These are phyloP conservation scores for Xylaria acuta DNA, from an alignment of 495 filamentous ascomycete species.

Conservation along the genomic window DNA sequence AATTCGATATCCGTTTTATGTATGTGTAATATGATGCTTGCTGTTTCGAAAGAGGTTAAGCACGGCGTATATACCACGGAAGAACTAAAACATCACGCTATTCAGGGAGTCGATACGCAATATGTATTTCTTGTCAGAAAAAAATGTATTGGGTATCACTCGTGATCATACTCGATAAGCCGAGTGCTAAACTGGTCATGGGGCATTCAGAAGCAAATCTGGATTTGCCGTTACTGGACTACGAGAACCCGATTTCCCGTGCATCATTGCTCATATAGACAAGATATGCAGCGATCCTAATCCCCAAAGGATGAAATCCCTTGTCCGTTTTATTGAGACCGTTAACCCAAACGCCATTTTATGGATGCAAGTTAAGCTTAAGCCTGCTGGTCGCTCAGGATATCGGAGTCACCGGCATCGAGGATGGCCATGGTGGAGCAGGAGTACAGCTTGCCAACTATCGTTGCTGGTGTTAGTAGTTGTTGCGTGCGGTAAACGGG, in stretches of 20 bases:
- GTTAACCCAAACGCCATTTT: constrained; percentile 51
- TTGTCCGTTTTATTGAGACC: constrained; percentile 35
- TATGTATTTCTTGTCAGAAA: constrained; percentile 1
- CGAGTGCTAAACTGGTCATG: constrained; percentile 20
- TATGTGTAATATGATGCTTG: too few relatives aligned
- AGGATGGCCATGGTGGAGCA: constrained; percentile 95
- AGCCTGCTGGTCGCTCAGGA: constrained; percentile 73
- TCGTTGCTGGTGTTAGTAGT: constrained; percentile 53
- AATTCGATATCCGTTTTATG: too few relatives aligned
- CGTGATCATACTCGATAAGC: constrained; percentile 34
- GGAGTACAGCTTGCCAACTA: constrained; percentile 78
- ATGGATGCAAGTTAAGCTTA: constrained; percentile 41
- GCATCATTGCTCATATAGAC: constrained; percentile 21
- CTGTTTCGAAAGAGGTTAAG: too few relatives aligned
- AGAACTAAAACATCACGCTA: too few relatives aligned
- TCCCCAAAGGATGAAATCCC: constrained; percentile 20
- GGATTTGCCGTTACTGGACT: constrained; percentile 20
- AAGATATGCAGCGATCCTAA: constrained; percentile 17
- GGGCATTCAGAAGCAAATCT: constrained; percentile 7
- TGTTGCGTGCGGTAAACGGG: background rate
- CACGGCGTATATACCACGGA: too few relatives aligned
- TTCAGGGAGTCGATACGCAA: background rate
- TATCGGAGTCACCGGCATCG: constrained; percentile 98
- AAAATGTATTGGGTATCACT: constrained; percentile 39
- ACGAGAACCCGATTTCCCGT: constrained; percentile 23